Evolutionary conservation across 2,329 filamentous ascomycete genomes (phyloP).

Genomic region (Diaporthe australafricana): DNA sequence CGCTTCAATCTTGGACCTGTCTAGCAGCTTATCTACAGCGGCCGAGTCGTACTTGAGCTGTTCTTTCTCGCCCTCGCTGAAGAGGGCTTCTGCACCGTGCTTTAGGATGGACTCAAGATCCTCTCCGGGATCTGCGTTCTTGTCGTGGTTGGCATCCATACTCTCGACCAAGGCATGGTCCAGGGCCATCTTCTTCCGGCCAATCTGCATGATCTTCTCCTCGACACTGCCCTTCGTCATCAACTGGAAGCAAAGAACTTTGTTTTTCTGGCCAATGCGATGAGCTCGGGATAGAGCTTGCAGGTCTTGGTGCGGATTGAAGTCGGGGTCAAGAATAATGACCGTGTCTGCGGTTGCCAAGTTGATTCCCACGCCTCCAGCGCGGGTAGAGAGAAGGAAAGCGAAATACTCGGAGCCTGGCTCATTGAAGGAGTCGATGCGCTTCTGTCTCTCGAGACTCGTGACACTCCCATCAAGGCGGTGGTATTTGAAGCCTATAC

Average conservation of each 20-base stretch:
- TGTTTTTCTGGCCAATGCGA: conserved; percentile 95
- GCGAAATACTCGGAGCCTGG: conserved; percentile 86
- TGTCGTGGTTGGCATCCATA: conserved; percentile 70
- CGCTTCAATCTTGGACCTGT: conserved; percentile 84
- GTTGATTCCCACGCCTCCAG: conserved; percentile 97
- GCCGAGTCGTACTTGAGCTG: conserved; percentile 85
- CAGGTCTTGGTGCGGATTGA: conserved; percentile 98
- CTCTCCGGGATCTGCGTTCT: conserved; percentile 80
- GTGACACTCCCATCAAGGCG: conserved; percentile 88
- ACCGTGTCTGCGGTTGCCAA: conserved; percentile 97
- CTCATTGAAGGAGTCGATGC: conserved; percentile 93
- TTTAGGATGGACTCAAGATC: conserved; percentile 90
- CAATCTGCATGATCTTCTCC: conserved; percentile 96
- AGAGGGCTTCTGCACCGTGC: conserved; percentile 88
- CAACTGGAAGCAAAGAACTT: conserved; percentile 94
- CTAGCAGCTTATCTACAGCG: conserved; percentile 90
- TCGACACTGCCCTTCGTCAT: conserved; percentile 91
- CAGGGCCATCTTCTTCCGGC: conserved; percentile 93
- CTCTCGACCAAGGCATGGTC: conserved; percentile 95
- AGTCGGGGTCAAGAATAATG: conserved; percentile 96
- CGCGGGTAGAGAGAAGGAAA: conserved; percentile 92
- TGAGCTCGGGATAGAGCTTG: conserved; percentile 95
- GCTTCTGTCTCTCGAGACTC: conserved; percentile 89
- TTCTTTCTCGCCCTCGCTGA: conserved; percentile 77
- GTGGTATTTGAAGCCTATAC: conserved; percentile 77